Conservation (phyloP, 768 basidiomycete species). For the Dacryopinax primogenitus region DNA sequence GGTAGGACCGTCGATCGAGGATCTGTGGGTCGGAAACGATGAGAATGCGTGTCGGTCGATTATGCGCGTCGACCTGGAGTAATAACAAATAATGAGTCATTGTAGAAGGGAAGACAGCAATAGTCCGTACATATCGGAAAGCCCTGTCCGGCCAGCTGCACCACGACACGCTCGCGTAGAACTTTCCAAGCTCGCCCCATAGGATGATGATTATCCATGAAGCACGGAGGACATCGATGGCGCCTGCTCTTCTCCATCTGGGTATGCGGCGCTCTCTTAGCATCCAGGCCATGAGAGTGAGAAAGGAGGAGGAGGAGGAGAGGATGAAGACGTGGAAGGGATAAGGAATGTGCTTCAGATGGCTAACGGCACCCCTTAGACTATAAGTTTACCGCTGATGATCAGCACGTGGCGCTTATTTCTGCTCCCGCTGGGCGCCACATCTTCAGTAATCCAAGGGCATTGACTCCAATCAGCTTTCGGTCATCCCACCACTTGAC, state of each 20-base stretch:
- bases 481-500: not conserved
- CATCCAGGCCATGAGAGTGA: slow-evolving; percentile 7
- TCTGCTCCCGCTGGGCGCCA: not conserved
- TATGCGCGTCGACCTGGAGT: slow-evolving; percentile 12
- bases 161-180: slow-evolving; percentile 34
- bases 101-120: not conserved
- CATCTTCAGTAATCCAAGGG: not conserved
- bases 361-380: not conserved
- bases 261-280: slow-evolving; percentile 5
- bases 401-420: slow-evolving; percentile 1
- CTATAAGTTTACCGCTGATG: too few relatives aligned
- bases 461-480: not conserved
- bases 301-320: not conserved
- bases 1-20: slow-evolving; percentile 62
- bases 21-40: slow-evolving; percentile 83
- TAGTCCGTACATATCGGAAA: slow-evolving; percentile 13
- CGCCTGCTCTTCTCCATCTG: slow-evolving; percentile 8
- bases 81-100: slow-evolving; percentile 18
- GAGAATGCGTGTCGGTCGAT: slow-evolving; percentile 46
- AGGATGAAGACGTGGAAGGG: not conserved
- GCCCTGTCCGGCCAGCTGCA: slow-evolving; percentile 51
- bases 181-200: slow-evolving; percentile 58
- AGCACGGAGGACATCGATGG: slow-evolving; percentile 36
- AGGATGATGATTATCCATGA: slow-evolving; percentile 51
- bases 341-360: not conserved